These are phyloP conservation scores for Psilocybe azurescens DNA, from an alignment of 768 basidiomycete species.

Conservation along the genomic window DNA sequence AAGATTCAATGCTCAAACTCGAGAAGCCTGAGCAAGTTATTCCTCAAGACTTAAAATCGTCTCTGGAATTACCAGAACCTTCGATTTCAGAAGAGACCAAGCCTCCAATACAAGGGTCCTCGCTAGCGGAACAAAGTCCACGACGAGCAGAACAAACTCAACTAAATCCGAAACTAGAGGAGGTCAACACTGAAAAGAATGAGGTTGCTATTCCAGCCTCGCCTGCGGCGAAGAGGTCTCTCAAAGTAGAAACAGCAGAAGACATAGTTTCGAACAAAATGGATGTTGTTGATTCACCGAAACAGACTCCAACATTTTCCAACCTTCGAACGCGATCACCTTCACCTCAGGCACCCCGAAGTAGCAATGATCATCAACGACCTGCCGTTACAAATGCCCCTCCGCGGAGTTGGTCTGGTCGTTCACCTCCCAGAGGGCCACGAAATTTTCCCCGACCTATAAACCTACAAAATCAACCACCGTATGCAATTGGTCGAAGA, in stretches of 20 bases:
- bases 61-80: neutral
- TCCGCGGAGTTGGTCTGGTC: conserved; percentile 28
- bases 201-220: neutral
- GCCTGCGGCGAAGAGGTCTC: conserved; percentile 8
- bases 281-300: conserved; percentile 8
- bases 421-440: conserved; percentile 48
- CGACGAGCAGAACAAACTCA: neutral
- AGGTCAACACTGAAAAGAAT: neutral
- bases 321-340: conserved; percentile 10
- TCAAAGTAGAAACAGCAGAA: conserved; percentile 20
- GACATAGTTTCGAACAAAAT: conserved; percentile 6
- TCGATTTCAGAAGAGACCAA: neutral
- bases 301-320: neutral
- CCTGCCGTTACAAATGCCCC: conserved; percentile 13
- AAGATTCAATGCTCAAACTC: neutral
- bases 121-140: neutral
- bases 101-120: neutral
- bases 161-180: neutral
- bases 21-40: neutral
- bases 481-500: conserved; percentile 19
- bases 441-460: conserved; percentile 30
- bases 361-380: conserved; percentile 11
- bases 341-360: conserved; percentile 16
- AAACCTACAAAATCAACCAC: conserved; percentile 18
- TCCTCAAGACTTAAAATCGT: neutral